Evolutionary conservation across 345 rosid genomes (phyloP).

Genomic region (Aquilaria yunnanensis): DNA sequence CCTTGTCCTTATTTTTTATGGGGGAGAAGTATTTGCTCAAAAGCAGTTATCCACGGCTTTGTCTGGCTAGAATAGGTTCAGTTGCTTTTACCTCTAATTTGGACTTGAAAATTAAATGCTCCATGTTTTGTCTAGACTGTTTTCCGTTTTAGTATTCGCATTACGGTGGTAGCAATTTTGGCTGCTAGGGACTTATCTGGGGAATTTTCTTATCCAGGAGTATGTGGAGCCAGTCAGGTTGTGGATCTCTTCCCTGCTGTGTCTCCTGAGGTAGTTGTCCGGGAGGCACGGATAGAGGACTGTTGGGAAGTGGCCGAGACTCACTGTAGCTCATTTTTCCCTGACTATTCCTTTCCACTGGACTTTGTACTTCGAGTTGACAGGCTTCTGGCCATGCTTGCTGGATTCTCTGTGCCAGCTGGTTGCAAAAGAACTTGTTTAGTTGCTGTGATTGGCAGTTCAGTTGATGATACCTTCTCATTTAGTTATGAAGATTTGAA

Average conservation of each 20-base stretch:
- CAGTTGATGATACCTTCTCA: conserved; percentile 38
- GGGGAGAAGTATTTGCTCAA: neutral
- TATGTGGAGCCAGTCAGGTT: conserved; percentile 77
- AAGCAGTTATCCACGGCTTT: neutral
- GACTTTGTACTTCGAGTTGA: conserved; percentile 72
- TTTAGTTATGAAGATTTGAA: conserved; percentile 65
- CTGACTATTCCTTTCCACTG: conserved; percentile 76
- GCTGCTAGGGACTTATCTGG: no score
- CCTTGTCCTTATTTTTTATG: neutral
- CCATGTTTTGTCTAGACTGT: neutral
- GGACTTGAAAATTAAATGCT: neutral
- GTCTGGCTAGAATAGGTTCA: neutral
- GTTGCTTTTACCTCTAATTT: neutral
- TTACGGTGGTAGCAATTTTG: neutral
- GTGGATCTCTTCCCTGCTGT: conserved; percentile 59
- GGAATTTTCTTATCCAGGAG: conserved; percentile 27
- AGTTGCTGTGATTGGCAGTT: conserved; percentile 74
- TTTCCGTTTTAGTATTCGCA: neutral
- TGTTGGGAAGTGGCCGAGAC: conserved; percentile 99
- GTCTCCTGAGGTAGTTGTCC: conserved; percentile 75
- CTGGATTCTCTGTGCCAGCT: conserved; percentile 63
- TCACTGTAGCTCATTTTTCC: conserved; percentile 90
- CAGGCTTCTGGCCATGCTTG: conserved; percentile 68
- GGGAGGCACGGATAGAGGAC: conserved; percentile 93
- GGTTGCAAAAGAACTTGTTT: conserved; percentile 71